phyloP scores from a whole-genome alignment of 306 rosid genomes.

The Argentina anserina region DNA sequence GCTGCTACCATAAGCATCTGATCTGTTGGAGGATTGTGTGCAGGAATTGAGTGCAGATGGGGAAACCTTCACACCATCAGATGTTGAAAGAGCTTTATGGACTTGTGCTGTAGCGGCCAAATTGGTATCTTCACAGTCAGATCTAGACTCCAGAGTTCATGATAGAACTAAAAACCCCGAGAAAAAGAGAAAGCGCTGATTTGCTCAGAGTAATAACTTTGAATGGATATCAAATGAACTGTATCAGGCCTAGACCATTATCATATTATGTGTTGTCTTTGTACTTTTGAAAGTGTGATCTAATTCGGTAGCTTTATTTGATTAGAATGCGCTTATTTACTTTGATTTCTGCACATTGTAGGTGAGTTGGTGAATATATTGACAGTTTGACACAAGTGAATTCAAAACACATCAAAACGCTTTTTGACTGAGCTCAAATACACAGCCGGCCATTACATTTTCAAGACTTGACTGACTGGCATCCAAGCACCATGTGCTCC shows the following conservation, averaged over 20 bases:
- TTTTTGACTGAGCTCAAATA: no score
- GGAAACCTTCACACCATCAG: conserved; percentile 63
- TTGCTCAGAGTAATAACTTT: conserved; percentile 12
- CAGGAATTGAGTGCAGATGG: conserved; percentile 76
- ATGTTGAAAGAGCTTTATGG: conserved; percentile 88
- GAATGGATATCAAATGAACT: neutral
- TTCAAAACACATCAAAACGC: no score
- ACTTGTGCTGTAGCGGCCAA: conserved; percentile 51
- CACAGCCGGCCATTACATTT: no score
- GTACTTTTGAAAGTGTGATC: neutral
- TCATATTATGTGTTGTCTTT: no score
- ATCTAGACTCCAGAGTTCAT: conserved; percentile 31
- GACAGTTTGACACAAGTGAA: no score
- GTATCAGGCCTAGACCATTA: neutral
- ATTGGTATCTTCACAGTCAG: conserved; percentile 31
- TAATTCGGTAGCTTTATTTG: neutral
- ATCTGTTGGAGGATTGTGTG: conserved; percentile 17
- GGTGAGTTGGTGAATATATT: no score
- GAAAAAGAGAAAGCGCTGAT: conserved; percentile 68
- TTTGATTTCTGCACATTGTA: no score
- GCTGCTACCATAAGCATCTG: conserved; percentile 12
- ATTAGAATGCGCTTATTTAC: no score
- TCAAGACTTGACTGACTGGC: no score
- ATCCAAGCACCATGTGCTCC: no score
- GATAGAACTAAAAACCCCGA: conserved; percentile 36